A percentile compares a stretch with the other conserved stretches of the same genome.
These are phyloP conservation scores for Chaetomium fimeti DNA, from an alignment of 495 filamentous ascomycete species.

Conservation along the genomic window DNA sequence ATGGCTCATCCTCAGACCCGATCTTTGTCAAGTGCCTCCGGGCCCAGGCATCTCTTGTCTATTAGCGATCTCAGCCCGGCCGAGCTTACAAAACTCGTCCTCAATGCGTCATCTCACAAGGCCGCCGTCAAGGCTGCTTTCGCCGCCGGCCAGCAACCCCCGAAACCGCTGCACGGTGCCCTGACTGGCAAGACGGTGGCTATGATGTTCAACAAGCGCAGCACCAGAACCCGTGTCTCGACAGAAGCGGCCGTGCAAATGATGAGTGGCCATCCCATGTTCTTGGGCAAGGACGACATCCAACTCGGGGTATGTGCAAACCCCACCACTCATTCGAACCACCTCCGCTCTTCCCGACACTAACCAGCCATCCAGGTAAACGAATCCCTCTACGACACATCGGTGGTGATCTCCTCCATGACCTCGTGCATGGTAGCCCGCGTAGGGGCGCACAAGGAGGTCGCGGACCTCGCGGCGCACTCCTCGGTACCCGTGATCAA, in stretches of 20 bases:
- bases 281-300: slow-evolving; percentile 90
- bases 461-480: slow-evolving; percentile 72
- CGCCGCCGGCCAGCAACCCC: slow-evolving; percentile 41
- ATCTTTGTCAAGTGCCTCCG: slow-evolving; percentile 33
- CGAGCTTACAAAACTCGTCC: slow-evolving; percentile 78
- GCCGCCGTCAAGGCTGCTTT: slow-evolving; percentile 69
- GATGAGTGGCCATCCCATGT: slow-evolving; percentile 93
- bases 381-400: slow-evolving; percentile 86
- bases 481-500: slow-evolving; percentile 92
- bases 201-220: slow-evolving; percentile 94
- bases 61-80: slow-evolving; percentile 77
- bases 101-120: slow-evolving; percentile 76
- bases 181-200: slow-evolving; percentile 76
- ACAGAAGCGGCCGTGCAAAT: slow-evolving; percentile 81
- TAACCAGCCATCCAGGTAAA: slow-evolving; percentile 58
- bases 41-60: slow-evolving; percentile 81
- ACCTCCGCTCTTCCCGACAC: background rate
- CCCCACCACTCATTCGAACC: background rate
- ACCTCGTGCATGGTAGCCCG: slow-evolving; percentile 85
- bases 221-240: slow-evolving; percentile 86
- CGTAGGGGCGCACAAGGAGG: slow-evolving; percentile 78
- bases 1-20: slow-evolving; percentile 31
- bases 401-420: slow-evolving; percentile 89
- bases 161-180: slow-evolving; percentile 50
- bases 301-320: slow-evolving; percentile 73